Base-by-base conservation (phyloP, 805 yeast species). In the Kodamaea leandrae region DNA sequence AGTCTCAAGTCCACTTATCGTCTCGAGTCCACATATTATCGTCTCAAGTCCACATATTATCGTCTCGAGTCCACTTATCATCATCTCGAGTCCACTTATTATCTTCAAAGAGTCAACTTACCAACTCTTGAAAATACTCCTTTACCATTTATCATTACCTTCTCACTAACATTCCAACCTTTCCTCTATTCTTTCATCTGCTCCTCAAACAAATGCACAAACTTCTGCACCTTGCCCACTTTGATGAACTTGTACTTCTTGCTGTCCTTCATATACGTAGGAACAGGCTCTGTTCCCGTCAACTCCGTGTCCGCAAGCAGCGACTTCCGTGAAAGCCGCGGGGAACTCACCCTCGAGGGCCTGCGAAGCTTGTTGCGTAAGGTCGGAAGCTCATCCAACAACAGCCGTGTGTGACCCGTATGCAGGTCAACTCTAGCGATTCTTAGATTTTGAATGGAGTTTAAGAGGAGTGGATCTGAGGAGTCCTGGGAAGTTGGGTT, bases 141-240 rank as follows among this genome's bases (percentile, higher is more conserved):
- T n/a, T n/a, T n/a, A n/a, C n/a, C n/a, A n/a, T n/a, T n/a, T n/a
- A n/a, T n/a, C n/a, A n/a, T n/a, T 27, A n/a, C 39, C 33, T 28
- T 29, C 3, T 34, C 39, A n/a, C n/a, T n/a, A n/a, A n/a, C n/a
- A n/a, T n/a, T n/a, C n/a, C 9, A 30, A 32, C 24, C 15, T 32
- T 32, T 7, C 23, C n/a, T n/a, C n/a, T n/a, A 25, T 26, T 17
- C 40, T 14, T 29, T 32, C 32, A 23, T 45, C 42, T 60, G 53
- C 41, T 68, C 73, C 46, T 69, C 74, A 47, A 68, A 70, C 49
- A 70, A 55, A 48, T 58, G 58, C 9, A 69, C 74, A 48, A 66
- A 68, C 49, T 68, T 67, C 46, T 69, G 74, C 21, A 69, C 75
- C 46, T 70, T 70, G 2, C 74, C 74, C 17, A 70, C 68, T 49